Conservation (phyloP, 192 early-diverging fungal genomes). For the Backusella psychrophila region DNA sequence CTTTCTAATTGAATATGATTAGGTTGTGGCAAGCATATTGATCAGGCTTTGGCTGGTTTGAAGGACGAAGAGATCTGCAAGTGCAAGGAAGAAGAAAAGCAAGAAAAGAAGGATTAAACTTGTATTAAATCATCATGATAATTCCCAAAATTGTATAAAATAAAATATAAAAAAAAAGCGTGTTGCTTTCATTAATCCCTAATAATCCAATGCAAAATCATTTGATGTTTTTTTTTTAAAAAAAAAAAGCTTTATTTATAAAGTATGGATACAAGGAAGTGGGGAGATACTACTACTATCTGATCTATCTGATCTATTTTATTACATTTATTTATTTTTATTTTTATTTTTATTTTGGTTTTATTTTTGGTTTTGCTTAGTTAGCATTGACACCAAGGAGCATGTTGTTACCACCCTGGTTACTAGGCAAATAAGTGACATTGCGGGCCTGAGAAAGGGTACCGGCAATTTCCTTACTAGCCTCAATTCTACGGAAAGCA, state of each 20-base stretch:
- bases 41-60: conserved; percentile 27
- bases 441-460: conserved; percentile 79
- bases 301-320: background rate
- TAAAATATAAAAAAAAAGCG: background rate
- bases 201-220: background rate
- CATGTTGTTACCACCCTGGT: conserved; percentile 65
- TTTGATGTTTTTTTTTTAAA: background rate
- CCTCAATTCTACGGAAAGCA: conserved; percentile 96
- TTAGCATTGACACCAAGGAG: conserved; percentile 64
- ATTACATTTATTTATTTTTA: background rate
- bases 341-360: too few relatives aligned
- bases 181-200: background rate
- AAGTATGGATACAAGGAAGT: background rate
- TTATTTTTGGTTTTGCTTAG: background rate
- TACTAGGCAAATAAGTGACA: conserved; percentile 88
- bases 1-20: background rate
- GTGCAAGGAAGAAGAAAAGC: conserved; percentile 17
- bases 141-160: background rate
- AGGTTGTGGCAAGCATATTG: conserved; percentile 30
- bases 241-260: background rate
- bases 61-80: conserved; percentile 25
- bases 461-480: conserved; percentile 92
- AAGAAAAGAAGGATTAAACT: conserved; percentile 6
- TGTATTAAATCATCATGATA: background rate
- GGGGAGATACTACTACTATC: background rate